Base-by-base conservation (phyloP, 2,329 filamentous ascomycete species). In the Aspergillus thermomutatus region DNA sequence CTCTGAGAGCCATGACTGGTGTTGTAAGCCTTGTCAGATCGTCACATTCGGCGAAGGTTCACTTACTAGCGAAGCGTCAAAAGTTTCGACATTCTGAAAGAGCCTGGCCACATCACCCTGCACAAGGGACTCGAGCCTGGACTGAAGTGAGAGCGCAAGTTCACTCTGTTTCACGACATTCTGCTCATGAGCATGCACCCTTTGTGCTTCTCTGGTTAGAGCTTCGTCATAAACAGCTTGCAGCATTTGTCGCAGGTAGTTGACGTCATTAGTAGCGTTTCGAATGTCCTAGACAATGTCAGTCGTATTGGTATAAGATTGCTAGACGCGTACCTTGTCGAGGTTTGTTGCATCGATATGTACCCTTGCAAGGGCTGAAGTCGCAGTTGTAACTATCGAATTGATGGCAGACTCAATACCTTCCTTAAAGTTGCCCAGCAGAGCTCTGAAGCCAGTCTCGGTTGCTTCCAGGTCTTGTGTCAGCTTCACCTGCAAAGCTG, bases 51-150 rank as follows among this genome's bases (percentile, higher is more conserved):
- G 57, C 5, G 48, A 49, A 7, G 40, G 37, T 4, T 27, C 14
- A 50, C 61, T 50, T 68, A 76, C 76, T 54, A 78, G 52, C 37
- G 73, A 71, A 9, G 66, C 57, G 45, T 75, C 69, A 17, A 77
- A 64, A 11, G 55, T 63, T 1, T 59, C 59, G 52, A 78, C 60
- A 27, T 63, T 65, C 31, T 67, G 58, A 6, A 61, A 60, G 1
- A 78, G 54, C n/a, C 56, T 57, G 17, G 58, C 53, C 47, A 75
- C 50, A 48, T 75, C 67, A 17, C 61, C 61, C 25, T 65, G 62
- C n/a, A 68, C 53, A 17, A 78, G 56, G 1, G 65, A 65, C 21
- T 72, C 62, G 19, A 78, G 53, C 2, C 69, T 73, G 1, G 62
- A 54, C 21, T 68, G 69, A 26, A 78, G 55, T n/a, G 67, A 57